phyloP scores from a whole-genome alignment of 305 asterid genomes.

The Fraxinus platypoda region DNA sequence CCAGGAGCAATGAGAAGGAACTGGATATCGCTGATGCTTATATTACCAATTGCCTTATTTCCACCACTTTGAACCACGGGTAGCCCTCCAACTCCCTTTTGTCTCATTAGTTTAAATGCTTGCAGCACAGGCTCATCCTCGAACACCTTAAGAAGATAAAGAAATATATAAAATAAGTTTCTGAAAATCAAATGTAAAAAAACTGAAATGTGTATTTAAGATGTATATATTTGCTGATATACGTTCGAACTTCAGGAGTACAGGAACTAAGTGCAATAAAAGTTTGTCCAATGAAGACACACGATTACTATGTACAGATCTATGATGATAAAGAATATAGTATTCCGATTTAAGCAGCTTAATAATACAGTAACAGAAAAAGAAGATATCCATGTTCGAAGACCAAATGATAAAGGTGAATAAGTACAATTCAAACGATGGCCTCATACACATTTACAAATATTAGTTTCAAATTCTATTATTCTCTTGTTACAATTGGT shows the following conservation, averaged over 20 bases:
- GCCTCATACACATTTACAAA: not conserved
- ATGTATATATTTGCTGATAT: not conserved
- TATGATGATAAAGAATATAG: not conserved
- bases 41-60: constrained; percentile 81
- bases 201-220: not conserved
- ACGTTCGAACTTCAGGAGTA: not conserved
- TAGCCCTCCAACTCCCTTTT: constrained; percentile 84
- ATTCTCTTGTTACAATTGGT: not conserved
- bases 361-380: not conserved
- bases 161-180: not conserved
- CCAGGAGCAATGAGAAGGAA: constrained; percentile 90
- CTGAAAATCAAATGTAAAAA: not conserved
- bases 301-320: not conserved
- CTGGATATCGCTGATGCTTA: constrained; percentile 94
- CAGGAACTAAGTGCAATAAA: not conserved
- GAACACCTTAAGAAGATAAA: constrained; percentile 44
- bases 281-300: not conserved
- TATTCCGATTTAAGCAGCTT: not conserved
- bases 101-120: constrained; percentile 89
- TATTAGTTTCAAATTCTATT: not conserved
- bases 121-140: constrained; percentile 96
- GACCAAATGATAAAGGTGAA: not conserved
- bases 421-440: not conserved
- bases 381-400: not conserved
- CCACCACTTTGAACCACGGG: constrained; percentile 81